Evolutionary conservation across 2,329 filamentous ascomycete species (phyloP), one percentile per base, ranked within the genome.

Genomic region (Xylaria sp.): DNA sequence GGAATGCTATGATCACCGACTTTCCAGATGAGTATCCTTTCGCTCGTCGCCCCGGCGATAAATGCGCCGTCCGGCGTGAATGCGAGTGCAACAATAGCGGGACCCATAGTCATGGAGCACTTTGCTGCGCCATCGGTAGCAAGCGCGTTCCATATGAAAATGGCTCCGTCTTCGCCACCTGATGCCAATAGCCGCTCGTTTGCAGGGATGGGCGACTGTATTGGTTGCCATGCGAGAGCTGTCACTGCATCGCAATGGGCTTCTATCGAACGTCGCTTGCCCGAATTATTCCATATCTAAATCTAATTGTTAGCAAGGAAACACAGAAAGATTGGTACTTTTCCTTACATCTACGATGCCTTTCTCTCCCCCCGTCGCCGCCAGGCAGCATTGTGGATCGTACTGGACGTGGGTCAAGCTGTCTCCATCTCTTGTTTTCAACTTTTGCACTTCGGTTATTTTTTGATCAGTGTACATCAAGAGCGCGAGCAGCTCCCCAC

Each of bases 1-100:
- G 87, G 87, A 46, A 87, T 79, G 25, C 79, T 76, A 46, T 83
- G 78, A 54, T 86, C 86, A 62, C 83, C 85, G 11, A 88, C 82
- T 70, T 87, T 88, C 85, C 87, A 89, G 46, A 89, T 87, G 38
- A 88, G 74, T 13, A 89, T 84, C 58, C 80, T 81, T 33, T 83
- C 81, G 19, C 80, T 80, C 0, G 86, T 88, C 4, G 85, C 86
- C 4, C 85, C 86, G 0, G 87, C 87, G 53, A 89, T 82, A 66
- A 87, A 87, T 19, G 81, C 81, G 1, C 87, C 87, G 62, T 88
- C 85, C 0, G 87, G 86, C 0, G 85, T 87, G 62, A 89, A 88
- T 1, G 86, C 80, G 2, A 89, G 77, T 23, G 83, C 82, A 40
- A 87, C 81, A 44, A 88, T 83, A 7, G 84, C 81, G 1, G 79